Evolutionary conservation across 2,329 filamentous ascomycete species (phyloP).

Genomic region (Plenodomus lindquistii): DNA sequence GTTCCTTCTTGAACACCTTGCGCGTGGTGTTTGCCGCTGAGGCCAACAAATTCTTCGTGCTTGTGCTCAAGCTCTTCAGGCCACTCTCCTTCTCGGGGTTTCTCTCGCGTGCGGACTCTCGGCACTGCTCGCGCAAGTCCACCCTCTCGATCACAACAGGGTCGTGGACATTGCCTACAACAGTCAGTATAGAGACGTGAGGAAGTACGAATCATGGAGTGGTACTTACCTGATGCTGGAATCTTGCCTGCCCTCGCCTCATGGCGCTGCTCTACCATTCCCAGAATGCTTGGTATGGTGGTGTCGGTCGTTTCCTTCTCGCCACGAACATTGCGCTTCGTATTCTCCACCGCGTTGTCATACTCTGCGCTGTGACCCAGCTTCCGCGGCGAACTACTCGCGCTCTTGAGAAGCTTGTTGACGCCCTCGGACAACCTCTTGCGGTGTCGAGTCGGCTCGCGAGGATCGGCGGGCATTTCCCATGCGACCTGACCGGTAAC

Average conservation of each 20-base stretch:
- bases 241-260: background rate
- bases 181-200: background rate
- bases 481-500: background rate
- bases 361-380: background rate
- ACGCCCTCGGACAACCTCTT: background rate
- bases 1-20: background rate
- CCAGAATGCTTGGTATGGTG: background rate
- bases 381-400: background rate
- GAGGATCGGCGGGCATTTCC: background rate
- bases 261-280: background rate
- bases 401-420: background rate
- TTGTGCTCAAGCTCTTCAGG: slow-evolving; percentile 41
- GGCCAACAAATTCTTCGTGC: slow-evolving; percentile 44
- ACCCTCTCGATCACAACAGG: slow-evolving; percentile 13
- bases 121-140: slow-evolving; percentile 26
- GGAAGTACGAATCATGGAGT: background rate
- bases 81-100: slow-evolving; percentile 11
- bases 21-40: slow-evolving; percentile 24
- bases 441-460: background rate
- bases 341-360: background rate
- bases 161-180: slow-evolving; percentile 11
- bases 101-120: slow-evolving; percentile 15
- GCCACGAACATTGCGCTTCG: background rate
- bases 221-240: background rate
- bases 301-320: background rate